Evolutionary conservation across 257 asterid genomes (phyloP), one percentile per base, ranked within the genome.

Genomic region (Ilex asprella): DNA sequence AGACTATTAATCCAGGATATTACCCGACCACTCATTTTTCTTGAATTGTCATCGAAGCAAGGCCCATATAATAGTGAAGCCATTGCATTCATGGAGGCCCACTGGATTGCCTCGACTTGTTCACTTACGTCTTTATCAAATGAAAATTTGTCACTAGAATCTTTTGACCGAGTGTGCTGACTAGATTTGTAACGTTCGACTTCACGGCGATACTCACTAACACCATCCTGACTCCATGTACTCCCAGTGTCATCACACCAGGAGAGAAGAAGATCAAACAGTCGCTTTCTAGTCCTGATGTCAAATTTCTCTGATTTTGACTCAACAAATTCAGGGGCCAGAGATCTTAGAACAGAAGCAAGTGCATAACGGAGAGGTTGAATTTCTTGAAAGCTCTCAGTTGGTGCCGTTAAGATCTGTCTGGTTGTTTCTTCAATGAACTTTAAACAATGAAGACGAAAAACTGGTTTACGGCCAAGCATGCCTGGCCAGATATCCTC

Each of bases 71-170:
- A 74, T 55, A 93, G 84, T 46, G 99, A 89, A 59, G 99, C 97
- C 99, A 93, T 87, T n/a, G 99, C 99, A 69, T 89, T 87, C 99
- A 93, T 89, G 70, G 97, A 87, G 60, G 97, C 95, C 97, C 97
- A 89, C 69, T 93, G 99, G 73, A 93, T 89, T 66, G 96, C 96
- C 76, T 93, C 99, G 30, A 93, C 95, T 81, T 93, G 99, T 78
- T 93, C 99, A 56, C 82, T 67, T 81, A 93, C 64, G 70, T 93
- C 99, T 73, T 84, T 89, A 76, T 93, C 99, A 71, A 93, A 93
- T 67, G 99, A 85, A 66, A 93, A 84, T 74, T 87, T 89, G 74
- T 93, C 99, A 2, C 85, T 79, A 27, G 99, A 93, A 77, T 93
- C 97, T 70, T 93, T 93, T 44, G 99, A 93, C 58, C 99, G 82